Conservation (phyloP, 768 basidiomycete genomes). For the Mycena galericulata region DNA sequence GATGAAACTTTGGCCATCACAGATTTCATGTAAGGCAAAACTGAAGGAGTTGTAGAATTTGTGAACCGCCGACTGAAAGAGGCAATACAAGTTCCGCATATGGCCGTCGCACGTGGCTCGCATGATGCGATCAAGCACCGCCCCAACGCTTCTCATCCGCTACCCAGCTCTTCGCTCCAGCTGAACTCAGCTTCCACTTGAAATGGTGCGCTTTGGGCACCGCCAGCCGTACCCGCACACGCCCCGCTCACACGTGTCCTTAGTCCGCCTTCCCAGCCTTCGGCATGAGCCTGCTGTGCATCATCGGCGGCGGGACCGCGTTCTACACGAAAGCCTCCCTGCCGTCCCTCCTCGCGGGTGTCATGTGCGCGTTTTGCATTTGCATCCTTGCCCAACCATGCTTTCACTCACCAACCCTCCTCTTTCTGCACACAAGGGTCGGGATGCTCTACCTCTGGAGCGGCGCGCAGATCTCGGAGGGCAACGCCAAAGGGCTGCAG, state of each 20-base stretch:
- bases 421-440: slow-evolving; percentile 49
- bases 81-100: neutral
- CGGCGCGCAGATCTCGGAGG: slow-evolving; percentile 61
- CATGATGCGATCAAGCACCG: slow-evolving; percentile 4
- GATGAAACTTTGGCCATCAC: no score
- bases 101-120: neutral
- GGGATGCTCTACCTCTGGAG: slow-evolving; percentile 68
- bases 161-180: neutral
- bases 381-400: no score
- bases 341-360: slow-evolving; percentile 69
- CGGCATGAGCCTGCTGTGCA: slow-evolving; percentile 63
- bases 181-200: neutral
- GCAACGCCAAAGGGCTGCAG: slow-evolving; percentile 60
- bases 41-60: no score
- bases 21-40: no score
- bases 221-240: neutral
- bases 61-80: no score
- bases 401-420: neutral
- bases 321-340: slow-evolving; percentile 62
- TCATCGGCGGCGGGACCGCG: slow-evolving; percentile 65
- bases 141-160: no score
- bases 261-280: slow-evolving; percentile 69
- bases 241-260: neutral
- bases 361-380: slow-evolving; percentile 57
- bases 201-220: slow-evolving; percentile 16